Evolutionary conservation across 2,329 filamentous ascomycete species (phyloP), one percentile per base, ranked within the genome.

Genomic region (Fusarium veterinarium): DNA sequence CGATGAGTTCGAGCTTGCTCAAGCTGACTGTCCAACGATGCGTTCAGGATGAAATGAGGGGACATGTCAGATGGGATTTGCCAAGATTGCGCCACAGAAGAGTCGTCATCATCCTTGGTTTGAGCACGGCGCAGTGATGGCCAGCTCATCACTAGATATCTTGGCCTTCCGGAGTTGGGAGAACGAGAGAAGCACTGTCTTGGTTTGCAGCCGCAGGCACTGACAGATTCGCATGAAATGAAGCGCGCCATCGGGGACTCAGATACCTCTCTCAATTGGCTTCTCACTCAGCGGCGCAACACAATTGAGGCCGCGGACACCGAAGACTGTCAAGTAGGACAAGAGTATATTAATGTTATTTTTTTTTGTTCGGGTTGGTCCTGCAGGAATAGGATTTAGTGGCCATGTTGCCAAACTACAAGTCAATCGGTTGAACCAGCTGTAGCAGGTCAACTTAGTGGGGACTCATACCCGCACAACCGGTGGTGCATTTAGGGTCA

Each of bases 81-180:
- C 65, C 66, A 69, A 69, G 41, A 13, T 48, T 69, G 59, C 66
- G 66, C 66, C 66, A 65, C 66, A 40, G 19, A 31, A 8, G 20
- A 46, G 30, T 69, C 59, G 66, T 69, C 59, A 69, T 52, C 59
- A 35, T 30, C 16, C 11, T 64, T 35, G 9, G n/a, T 41, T 46
- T 28, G 28, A 44, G 25, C 6, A 19, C 19, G 28, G n/a, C 8
- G 48, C n/a, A 28, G 17, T 23, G 40, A 25, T 44, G 4, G 12
- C 23, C 38, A 37, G 11, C 38, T 30, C 17, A 25, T 23, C 2
- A 2, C 31, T 10, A 30, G 4, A 16, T 11, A 4, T 30, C 49
- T 61, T 33, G 25, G 19, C 28, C 16, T 12, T 37, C 19, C 12
- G 5, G 3, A 16, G 17, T 31, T 16, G 3, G 42, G 20, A 7